Evolutionary conservation across 129 eudicot species (phyloP), one percentile per base, ranked within the genome.

Genomic region (Flaveria linearis): DNA sequence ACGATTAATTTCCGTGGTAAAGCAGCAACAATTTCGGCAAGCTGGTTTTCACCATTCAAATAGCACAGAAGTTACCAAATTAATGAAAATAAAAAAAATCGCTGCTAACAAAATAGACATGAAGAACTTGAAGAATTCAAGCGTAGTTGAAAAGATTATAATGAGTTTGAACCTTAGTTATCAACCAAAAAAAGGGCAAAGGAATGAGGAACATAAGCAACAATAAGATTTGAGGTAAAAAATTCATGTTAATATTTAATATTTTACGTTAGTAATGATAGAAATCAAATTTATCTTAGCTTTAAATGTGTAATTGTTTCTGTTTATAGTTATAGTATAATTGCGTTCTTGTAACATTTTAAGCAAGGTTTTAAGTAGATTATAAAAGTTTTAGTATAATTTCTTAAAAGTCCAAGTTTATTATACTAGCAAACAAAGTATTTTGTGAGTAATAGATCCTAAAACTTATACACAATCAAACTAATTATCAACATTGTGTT

Each of bases 1-100:
- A 91, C 96, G 9, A 89, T 64, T 73, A 94, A 89, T 79, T 91
- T 94, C 61, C 82, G 74, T 20, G 97, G 98, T 78, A 94, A 86
- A 71, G 96, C 86, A 73, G 97, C 81, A 81, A 94, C 75, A 45
- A 91, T 83, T 85, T 89, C 87, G 72, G 73, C 85, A 45, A 94
- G 93, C 98, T 94, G 90, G 77, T 75, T 43, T 64, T 45, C 71
- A 68, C 55, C 43, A 72, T 41, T 52, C 15, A 65, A 71, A 78
- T 51, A 60, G 64, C 42, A 57, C 71, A 78, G 3, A 71, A 33
- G 64, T 71, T 61, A 71, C 30, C 15, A 71, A 78, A 36, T 12
- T 15, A 36, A 30, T 47, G 30, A 57, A 17, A 49, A 75, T 18
- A 30, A 30, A 30, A 26, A 30, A 30, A 3, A 30, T 1, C 9